Conservation (phyloP, 2,329 filamentous ascomycete species). For the Huntiella decipiens region DNA sequence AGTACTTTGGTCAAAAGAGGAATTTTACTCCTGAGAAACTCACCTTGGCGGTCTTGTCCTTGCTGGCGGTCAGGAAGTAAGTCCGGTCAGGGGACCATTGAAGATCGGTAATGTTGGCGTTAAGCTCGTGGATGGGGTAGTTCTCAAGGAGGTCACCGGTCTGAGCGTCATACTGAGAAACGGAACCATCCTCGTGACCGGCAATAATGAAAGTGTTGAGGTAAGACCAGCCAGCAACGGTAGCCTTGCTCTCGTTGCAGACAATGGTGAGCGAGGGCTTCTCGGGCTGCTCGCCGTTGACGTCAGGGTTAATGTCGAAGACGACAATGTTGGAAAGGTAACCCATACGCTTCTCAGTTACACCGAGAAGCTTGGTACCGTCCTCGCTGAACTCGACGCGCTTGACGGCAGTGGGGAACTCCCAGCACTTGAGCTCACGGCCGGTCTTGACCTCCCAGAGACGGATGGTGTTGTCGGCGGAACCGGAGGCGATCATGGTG, state of each 20-base stretch:
- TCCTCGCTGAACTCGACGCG: slow-evolving; percentile 94
- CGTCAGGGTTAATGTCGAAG: slow-evolving; percentile 70
- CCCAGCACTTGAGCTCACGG: slow-evolving; percentile 89
- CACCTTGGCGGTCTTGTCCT: slow-evolving; percentile 93
- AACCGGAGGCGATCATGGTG: slow-evolving; percentile 80
- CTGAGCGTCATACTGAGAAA: slow-evolving; percentile 86
- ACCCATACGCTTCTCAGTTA: slow-evolving; percentile 97
- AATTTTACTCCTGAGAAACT: neutral
- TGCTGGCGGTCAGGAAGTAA: slow-evolving; percentile 95
- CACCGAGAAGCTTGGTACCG: slow-evolving; percentile 71
- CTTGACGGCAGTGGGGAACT: slow-evolving; percentile 93
- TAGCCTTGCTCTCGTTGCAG: slow-evolving; percentile 90
- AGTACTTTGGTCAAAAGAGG: neutral
- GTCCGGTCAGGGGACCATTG: slow-evolving; percentile 89
- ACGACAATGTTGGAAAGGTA: slow-evolving; percentile 88
- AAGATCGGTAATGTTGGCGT: slow-evolving; percentile 70
- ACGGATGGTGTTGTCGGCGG: slow-evolving; percentile 94
- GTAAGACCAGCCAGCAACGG: slow-evolving; percentile 92
- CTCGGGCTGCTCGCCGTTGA: slow-evolving; percentile 63
- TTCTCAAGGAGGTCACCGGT: slow-evolving; percentile 68
- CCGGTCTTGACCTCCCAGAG: slow-evolving; percentile 93
- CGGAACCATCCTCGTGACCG: slow-evolving; percentile 86
- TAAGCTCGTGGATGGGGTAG: slow-evolving; percentile 64
- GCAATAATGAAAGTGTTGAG: slow-evolving; percentile 91
- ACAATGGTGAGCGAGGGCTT: slow-evolving; percentile 76